A percentile compares a stretch with the other conserved stretches of the same genome.
Conservation (phyloP, 768 basidiomycete species). For the Tremella mesenterica region DNA sequence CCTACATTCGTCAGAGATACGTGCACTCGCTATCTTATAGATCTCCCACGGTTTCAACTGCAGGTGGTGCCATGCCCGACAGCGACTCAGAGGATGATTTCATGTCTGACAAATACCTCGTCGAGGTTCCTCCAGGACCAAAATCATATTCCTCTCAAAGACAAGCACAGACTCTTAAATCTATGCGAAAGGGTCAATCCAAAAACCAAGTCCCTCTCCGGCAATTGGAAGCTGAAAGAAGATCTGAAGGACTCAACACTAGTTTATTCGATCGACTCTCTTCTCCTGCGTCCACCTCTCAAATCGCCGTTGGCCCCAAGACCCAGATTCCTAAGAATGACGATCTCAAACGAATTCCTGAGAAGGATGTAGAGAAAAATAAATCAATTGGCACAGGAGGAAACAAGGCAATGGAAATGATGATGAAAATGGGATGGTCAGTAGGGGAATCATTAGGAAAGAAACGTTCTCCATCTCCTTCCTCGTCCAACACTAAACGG, state of each 20-base stretch:
- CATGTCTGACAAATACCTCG: slow-evolving; percentile 45
- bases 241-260: slow-evolving; percentile 31
- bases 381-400: slow-evolving; percentile 9
- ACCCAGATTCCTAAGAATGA: too few relatives aligned
- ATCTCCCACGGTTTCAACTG: too few relatives aligned
- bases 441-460: slow-evolving; percentile 40
- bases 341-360: background rate
- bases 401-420: slow-evolving; percentile 42
- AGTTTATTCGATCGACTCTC: slow-evolving; percentile 30
- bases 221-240: slow-evolving; percentile 29
- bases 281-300: background rate
- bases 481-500: slow-evolving; percentile 7
- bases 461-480: slow-evolving; percentile 17
- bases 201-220: slow-evolving; percentile 21
- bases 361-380: too few relatives aligned
- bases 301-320: too few relatives aligned
- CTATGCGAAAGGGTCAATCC: slow-evolving; percentile 19
- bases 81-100: slow-evolving; percentile 43
- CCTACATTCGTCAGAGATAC: too few relatives aligned
- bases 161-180: slow-evolving; percentile 17
- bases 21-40: too few relatives aligned
- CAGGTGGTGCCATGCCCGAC: too few relatives aligned
- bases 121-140: slow-evolving; percentile 10
- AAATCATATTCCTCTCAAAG: slow-evolving; percentile 25
- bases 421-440: slow-evolving; percentile 45